Evolutionary conservation across 768 basidiomycete species (phyloP), one percentile per base, ranked within the genome.

Genomic region (Boletus rubroflammeus): DNA sequence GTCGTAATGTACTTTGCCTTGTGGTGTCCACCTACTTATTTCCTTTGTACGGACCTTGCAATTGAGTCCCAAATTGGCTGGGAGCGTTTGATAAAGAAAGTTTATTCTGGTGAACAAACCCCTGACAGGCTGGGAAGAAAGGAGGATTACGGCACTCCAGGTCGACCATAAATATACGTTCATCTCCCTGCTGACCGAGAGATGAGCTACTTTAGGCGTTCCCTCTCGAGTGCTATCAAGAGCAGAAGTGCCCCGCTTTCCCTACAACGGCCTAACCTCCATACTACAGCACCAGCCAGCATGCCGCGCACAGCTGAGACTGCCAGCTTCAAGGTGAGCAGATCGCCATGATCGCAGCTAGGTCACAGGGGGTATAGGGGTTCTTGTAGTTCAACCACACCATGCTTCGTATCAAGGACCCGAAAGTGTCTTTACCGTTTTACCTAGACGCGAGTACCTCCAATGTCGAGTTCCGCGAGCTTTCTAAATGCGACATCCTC

Each of bases 371-470:
- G 50, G 17, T 34, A 43, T 51, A 14, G 47, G 35, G 8, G 21
- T 38, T 36, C 25, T 32, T 32, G 39, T 56, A 89, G 86, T 84
- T 88, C 73, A 90, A 92, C 67, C 90, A 93, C 70, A 90, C 88
- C 19, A 93, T 92, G 92, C 69, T 94, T 62, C 82, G 93, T 62
- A 78, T 96, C 68, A 94, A 86, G 76, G 92, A 96, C 67, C 87
- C 93, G 8, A 84, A 92, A 60, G 77, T 73, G 42, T 94, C 92
- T 17, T 67, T 96, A 56, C 74, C 78, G 21, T 98, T 93, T 72
- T 96, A 96, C 74, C 78, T 79, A 52, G 81, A 90, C 39, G 87
- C 83, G 50, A 62, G 78, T 62, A 21, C 49, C 39, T 43, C 25
- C 23, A 5, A 25, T 36, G 10, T 45, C 17, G 21, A 29, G 19